A percentile compares a stretch with the other conserved stretches of the same genome.
Conservation (phyloP, 2,329 filamentous ascomycete genomes). For the Calonectria crousiana region DNA sequence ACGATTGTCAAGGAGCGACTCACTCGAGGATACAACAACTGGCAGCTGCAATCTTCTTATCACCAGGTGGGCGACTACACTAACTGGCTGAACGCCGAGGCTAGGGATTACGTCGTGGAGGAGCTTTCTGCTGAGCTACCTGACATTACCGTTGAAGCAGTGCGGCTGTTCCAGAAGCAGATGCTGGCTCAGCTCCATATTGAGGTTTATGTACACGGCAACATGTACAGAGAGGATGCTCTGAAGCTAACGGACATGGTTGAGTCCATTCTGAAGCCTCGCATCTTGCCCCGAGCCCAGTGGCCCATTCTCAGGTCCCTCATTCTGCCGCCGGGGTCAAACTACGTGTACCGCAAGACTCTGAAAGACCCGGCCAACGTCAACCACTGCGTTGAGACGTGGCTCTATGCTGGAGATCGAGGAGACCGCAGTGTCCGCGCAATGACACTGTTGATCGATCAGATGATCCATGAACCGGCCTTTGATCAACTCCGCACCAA, state of each 20-base stretch:
- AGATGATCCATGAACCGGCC: conserved; percentile 91
- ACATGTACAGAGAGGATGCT: conserved; percentile 94
- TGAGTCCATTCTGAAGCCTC: conserved; percentile 81
- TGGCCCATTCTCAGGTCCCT: conserved; percentile 85
- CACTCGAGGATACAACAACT: conserved; percentile 83
- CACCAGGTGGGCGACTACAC: conserved; percentile 88
- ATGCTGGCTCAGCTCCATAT: conserved; percentile 87
- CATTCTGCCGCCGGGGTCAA: conserved; percentile 81
- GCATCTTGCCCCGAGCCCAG: conserved; percentile 79
- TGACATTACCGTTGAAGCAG: conserved; percentile 78
- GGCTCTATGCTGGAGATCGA: conserved; percentile 77
- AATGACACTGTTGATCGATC: conserved; percentile 84
- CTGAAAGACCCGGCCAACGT: conserved; percentile 91
- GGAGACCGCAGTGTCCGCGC: conserved; percentile 78
- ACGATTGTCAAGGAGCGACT: conserved; percentile 90
- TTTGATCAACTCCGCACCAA: conserved; percentile 97
- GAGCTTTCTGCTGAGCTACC: conserved; percentile 84
- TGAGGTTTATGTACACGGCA: conserved; percentile 90
- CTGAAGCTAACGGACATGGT: conserved; percentile 86
- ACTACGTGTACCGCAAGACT: conserved; percentile 84
- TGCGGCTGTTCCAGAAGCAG: conserved; percentile 83
- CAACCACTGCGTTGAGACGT: conserved; percentile 87
- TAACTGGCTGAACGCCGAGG: conserved; percentile 78
- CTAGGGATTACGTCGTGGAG: conserved; percentile 83
- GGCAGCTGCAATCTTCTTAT: conserved; percentile 89